Percentiles rank a stretch among this genome's conserved stretches.
Evolutionary conservation across 2,329 filamentous ascomycete species (phyloP).

Genomic region (Teratosphaeria viscida): DNA sequence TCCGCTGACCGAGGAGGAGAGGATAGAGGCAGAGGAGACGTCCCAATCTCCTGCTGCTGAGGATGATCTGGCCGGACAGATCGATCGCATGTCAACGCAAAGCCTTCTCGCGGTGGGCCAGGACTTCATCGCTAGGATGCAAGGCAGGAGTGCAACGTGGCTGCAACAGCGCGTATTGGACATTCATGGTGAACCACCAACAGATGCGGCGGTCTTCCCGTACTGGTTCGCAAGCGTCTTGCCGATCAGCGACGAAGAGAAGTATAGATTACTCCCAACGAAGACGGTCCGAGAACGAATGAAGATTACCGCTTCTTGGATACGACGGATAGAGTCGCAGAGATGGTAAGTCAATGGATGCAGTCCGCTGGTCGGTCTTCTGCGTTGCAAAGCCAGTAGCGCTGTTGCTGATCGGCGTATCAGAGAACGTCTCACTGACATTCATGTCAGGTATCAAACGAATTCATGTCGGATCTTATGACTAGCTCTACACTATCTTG

Average conservation of each 20-base stretch:
- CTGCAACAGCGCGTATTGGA: constrained; percentile 59
- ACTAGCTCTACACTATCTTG: constrained; percentile 24
- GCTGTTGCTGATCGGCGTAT: constrained; percentile 4
- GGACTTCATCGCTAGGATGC: constrained; percentile 60
- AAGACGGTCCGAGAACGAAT: constrained; percentile 69
- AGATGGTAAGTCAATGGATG: constrained; percentile 51
- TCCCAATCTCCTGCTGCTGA: constrained; percentile 18
- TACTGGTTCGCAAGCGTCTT: constrained; percentile 86
- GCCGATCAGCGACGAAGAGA: constrained; percentile 66
- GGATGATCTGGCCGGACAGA: constrained; percentile 24
- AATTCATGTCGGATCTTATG: constrained; percentile 33
- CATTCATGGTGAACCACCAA: constrained; percentile 67
- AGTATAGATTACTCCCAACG: constrained; percentile 63
- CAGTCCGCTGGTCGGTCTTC: background rate
- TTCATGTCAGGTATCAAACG: constrained; percentile 26
- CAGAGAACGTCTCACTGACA: constrained; percentile 5
- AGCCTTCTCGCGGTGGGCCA: constrained; percentile 55
- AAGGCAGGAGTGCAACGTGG: constrained; percentile 60
- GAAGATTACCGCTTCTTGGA: constrained; percentile 75
- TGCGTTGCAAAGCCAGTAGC: background rate
- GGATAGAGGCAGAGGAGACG: constrained; percentile 60
- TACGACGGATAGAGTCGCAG: constrained; percentile 57
- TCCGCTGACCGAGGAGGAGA: constrained; percentile 69
- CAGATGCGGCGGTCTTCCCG: constrained; percentile 66
- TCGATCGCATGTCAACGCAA: constrained; percentile 56